These are phyloP conservation scores for Auricularia sp. DNA, from an alignment of 768 basidiomycete genomes.

Conservation along the genomic window DNA sequence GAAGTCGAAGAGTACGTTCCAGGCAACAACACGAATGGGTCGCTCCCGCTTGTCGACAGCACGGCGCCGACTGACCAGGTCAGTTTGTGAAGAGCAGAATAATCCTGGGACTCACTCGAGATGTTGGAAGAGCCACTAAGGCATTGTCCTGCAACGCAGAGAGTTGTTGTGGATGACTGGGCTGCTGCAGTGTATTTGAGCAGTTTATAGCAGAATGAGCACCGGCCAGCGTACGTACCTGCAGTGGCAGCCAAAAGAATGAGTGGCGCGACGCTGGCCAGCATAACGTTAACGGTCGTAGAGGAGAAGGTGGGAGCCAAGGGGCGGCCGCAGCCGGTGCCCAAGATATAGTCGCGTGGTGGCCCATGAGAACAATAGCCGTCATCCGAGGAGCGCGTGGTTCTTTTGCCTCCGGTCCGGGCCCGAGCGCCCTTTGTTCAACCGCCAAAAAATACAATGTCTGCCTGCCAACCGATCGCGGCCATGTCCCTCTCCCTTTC, in stretches of 20 bases:
- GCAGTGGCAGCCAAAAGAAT: neutral
- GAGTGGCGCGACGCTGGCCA: conserved; percentile 1
- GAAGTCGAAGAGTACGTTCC: conserved; percentile 66
- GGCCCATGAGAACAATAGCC: neutral
- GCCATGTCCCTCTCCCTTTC: no score
- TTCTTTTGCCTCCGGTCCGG: no score
- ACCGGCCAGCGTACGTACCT: neutral
- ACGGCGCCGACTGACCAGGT: conserved; percentile 52
- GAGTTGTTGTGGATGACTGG: conserved; percentile 1
- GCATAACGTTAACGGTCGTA: neutral
- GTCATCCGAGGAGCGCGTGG: neutral
- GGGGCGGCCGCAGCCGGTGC: neutral
- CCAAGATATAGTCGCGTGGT: neutral
- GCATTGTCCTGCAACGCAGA: conserved; percentile 87
- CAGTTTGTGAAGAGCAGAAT: conserved; percentile 6
- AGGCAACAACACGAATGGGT: conserved; percentile 57
- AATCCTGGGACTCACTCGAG: conserved; percentile 40
- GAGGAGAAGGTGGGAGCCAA: neutral
- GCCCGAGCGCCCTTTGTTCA: no score
- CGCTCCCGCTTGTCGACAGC: conserved; percentile 43
- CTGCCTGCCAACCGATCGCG: no score
- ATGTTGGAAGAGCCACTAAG: conserved; percentile 67
- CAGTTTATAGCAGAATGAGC: neutral
- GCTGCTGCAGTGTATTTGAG: neutral
- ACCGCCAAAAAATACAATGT: no score